Evolutionary conservation across 495 filamentous ascomycete species (phyloP), one percentile per base, ranked within the genome.

Genomic region (Xanthoparmelia taractica): DNA sequence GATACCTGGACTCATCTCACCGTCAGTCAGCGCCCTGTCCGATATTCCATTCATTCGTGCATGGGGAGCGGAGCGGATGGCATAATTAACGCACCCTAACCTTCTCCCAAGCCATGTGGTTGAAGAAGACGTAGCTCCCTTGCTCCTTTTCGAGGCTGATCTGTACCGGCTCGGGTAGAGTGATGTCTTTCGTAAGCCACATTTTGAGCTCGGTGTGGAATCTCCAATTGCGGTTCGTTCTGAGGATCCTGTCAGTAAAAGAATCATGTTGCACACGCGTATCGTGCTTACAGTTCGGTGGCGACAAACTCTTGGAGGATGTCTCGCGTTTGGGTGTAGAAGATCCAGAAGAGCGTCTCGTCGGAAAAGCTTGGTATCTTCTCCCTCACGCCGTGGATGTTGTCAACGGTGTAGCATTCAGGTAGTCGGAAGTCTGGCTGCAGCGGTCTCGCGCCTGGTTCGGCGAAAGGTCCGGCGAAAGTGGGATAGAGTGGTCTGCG

Each of bases 261-360:
- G 33, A 38, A 23, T 23, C 27, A 43, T 6, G n/a, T n/a, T n/a
- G 25, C 20, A 11, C 10, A 57, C 31, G 37, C 52, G 11, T 33
- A 10, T 41, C 5, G 15, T 33, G 59, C 80, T 71, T 76, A 88
- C 80, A 97, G 79, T 73, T 97, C 91, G 45, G 84, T 78, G 2
- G 91, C 91, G 13, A 89, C 92, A 64, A 91, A 74, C 65, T 95
- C 88, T 73, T 97, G 92, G 74, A 91, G 83, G 64, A 89, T 80
- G 70, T 96, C 91, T 38, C 85, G 78, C 3, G 91, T 89, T 75
- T 89, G 88, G 74, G 86, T 90, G 77, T 96, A 97, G 79, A 97
- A 97, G 65, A 97, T 94, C 78, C 87, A 92, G 73, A 97, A 91
- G 60, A 97, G 79, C 0, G 91, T 95, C 72, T 97, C 92, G 63